Percentiles rank a stretch among this genome's conserved stretches.
Conservation (phyloP, 2,329 filamentous ascomycete species). For the Phaeomoniella chlamydospora region DNA sequence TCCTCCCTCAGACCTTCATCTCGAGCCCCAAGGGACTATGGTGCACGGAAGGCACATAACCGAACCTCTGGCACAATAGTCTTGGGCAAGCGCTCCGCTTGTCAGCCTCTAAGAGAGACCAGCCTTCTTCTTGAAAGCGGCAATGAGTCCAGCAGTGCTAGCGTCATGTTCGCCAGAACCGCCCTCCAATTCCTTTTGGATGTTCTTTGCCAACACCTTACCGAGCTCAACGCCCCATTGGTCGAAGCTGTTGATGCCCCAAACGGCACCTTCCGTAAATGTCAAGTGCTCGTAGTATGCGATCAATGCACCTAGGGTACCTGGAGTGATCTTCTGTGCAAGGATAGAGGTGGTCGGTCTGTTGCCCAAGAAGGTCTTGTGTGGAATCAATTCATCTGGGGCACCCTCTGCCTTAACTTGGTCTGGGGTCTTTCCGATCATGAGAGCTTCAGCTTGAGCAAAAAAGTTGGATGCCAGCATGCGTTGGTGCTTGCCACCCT, state of each 20-base stretch:
- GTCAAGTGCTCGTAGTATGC: slow-evolving; percentile 99
- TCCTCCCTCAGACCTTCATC: too few species aligned
- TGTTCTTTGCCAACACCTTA: slow-evolving; percentile 90
- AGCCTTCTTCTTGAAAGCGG: slow-evolving; percentile 75
- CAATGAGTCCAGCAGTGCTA: slow-evolving; percentile 79
- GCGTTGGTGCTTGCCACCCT: slow-evolving; percentile 82
- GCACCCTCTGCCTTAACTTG: slow-evolving; percentile 33
- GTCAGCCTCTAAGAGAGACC: slow-evolving; percentile 26
- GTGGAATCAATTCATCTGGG: slow-evolving; percentile 54
- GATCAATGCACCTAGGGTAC: slow-evolving; percentile 84
- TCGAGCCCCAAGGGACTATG: too few species aligned
- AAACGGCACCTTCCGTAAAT: slow-evolving; percentile 92
- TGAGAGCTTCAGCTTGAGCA: slow-evolving; percentile 33
- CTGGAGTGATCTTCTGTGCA: slow-evolving; percentile 84
- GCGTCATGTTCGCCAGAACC: slow-evolving; percentile 68
- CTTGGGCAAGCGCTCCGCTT: too few species aligned
- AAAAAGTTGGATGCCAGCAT: slow-evolving; percentile 38
- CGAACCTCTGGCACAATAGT: too few species aligned
- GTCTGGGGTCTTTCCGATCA: slow-evolving; percentile 38
- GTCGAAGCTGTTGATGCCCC: slow-evolving; percentile 99
- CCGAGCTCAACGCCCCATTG: slow-evolving; percentile 99
- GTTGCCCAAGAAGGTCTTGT: slow-evolving; percentile 99
- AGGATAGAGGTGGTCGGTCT: slow-evolving; percentile 91
- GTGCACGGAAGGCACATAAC: too few species aligned
- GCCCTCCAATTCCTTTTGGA: slow-evolving; percentile 67